phyloP scores from a whole-genome alignment of 2,329 filamentous ascomycete species.

The Claviceps spartinae region DNA sequence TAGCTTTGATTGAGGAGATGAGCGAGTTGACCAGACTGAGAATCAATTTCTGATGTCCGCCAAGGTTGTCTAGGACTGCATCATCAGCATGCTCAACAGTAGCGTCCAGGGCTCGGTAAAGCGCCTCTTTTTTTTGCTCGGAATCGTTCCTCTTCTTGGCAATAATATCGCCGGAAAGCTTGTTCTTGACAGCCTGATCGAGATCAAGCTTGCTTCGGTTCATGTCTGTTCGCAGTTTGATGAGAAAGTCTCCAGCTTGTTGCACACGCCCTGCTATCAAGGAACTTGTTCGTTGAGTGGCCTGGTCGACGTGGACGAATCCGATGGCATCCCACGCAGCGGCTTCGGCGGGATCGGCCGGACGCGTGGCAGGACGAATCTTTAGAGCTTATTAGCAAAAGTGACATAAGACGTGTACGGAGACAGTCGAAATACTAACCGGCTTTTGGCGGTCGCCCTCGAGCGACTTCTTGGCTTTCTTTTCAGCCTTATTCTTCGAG shows the following conservation, averaged over 20 bases:
- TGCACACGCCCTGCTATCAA: slow-evolving; percentile 35
- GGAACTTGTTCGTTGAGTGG: slow-evolving; percentile 22
- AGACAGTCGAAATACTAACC: slow-evolving; percentile 14
- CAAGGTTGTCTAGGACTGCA: slow-evolving; percentile 42
- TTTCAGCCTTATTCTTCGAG: slow-evolving; percentile 31
- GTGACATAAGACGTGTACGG: neutral
- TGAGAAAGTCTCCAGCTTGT: slow-evolving; percentile 36
- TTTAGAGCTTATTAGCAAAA: slow-evolving; percentile 6
- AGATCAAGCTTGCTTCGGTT: slow-evolving; percentile 32
- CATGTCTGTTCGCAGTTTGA: slow-evolving; percentile 32
- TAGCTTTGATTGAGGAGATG: slow-evolving; percentile 37
- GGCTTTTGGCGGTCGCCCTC: slow-evolving; percentile 28
- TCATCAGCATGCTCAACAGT: slow-evolving; percentile 41
- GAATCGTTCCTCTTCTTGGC: slow-evolving; percentile 26
- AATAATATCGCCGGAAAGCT: slow-evolving; percentile 22
- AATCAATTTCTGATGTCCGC: slow-evolving; percentile 42
- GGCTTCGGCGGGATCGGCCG: slow-evolving; percentile 30
- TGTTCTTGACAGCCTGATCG: slow-evolving; percentile 30
- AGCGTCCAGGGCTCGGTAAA: slow-evolving; percentile 38
- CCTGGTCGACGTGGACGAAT: slow-evolving; percentile 32
- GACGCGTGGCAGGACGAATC: slow-evolving; percentile 29
- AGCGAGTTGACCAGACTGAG: slow-evolving; percentile 40
- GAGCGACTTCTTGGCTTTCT: slow-evolving; percentile 29
- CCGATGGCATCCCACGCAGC: slow-evolving; percentile 41
- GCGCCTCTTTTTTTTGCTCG: slow-evolving; percentile 31